These are phyloP conservation scores for Benincasa hispida DNA, from an alignment of 306 rosid genomes.

Conservation along the genomic window DNA sequence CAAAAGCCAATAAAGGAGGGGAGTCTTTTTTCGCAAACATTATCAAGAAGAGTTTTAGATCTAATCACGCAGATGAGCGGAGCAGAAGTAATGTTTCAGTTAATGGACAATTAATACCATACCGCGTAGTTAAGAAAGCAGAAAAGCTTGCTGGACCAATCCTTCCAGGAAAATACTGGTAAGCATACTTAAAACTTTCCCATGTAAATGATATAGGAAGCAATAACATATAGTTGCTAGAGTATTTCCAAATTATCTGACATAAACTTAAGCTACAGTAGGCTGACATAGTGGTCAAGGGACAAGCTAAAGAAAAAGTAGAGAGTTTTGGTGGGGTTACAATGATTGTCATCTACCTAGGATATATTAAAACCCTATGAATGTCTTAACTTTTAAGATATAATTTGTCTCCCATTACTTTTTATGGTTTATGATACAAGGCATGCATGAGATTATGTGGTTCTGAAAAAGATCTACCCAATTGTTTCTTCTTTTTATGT, in stretches of 20 bases:
- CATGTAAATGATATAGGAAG: too few relatives aligned
- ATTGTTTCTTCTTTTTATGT: background rate
- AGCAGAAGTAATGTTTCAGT: slow-evolving; percentile 42
- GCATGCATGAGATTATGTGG: background rate
- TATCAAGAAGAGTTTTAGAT: slow-evolving; percentile 69
- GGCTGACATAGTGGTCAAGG: background rate
- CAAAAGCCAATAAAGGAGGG: slow-evolving; percentile 46
- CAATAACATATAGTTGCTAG: too few relatives aligned
- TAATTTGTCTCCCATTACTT: background rate
- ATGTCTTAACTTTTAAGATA: background rate
- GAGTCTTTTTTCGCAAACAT: slow-evolving; percentile 70
- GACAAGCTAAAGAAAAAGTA: background rate
- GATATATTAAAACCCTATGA: background rate
- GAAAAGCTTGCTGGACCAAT: slow-evolving; percentile 85
- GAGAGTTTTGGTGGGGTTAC: background rate
- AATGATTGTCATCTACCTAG: background rate
- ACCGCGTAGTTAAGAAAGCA: slow-evolving; percentile 67
- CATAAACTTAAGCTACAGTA: background rate
- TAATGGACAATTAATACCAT: slow-evolving; percentile 59
- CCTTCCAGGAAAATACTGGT: slow-evolving; percentile 93
- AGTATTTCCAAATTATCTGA: background rate
- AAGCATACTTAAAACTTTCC: slow-evolving; percentile 14
- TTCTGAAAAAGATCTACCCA: background rate
- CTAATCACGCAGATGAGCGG: slow-evolving; percentile 37
- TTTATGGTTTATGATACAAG: background rate